Conservation (phyloP, 805 yeast species). For the Wickerhamomyces canadensis region DNA sequence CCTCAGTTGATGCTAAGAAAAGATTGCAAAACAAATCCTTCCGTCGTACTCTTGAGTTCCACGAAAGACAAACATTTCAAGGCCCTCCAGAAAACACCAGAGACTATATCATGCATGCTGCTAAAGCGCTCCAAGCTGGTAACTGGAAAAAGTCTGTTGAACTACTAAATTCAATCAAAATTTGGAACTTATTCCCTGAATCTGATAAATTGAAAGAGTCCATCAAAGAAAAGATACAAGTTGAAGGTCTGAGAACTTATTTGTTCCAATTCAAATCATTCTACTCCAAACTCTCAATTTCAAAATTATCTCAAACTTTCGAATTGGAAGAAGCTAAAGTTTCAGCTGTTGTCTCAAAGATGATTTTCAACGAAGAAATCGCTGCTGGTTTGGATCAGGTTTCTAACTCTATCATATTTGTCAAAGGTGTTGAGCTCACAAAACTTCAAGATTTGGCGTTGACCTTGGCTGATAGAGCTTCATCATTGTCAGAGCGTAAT, state of each 20-base stretch:
- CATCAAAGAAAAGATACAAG: constrained; percentile 74
- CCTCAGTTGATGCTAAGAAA: constrained; percentile 53
- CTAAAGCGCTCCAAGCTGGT: constrained; percentile 80
- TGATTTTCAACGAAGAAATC: constrained; percentile 76
- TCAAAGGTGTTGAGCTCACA: constrained; percentile 73
- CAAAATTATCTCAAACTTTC: constrained; percentile 60
- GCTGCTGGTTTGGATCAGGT: constrained; percentile 68
- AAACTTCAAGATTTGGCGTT: constrained; percentile 85
- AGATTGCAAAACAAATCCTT: constrained; percentile 72
- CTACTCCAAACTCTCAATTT: constrained; percentile 68
- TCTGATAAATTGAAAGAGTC: constrained; percentile 60
- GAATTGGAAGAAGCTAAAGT: constrained; percentile 54
- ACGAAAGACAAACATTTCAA: constrained; percentile 89
- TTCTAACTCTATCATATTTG: constrained; percentile 57
- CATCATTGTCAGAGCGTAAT: constrained; percentile 73
- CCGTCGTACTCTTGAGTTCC: constrained; percentile 85
- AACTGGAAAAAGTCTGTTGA: constrained; percentile 80
- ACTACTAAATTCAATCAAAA: constrained; percentile 68
- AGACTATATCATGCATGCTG: constrained; percentile 90
- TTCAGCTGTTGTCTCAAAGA: constrained; percentile 58
- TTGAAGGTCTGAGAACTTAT: constrained; percentile 90
- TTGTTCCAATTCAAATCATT: constrained; percentile 76
- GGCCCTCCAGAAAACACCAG: constrained; percentile 98
- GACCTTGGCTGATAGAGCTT: constrained; percentile 75
- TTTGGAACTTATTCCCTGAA: constrained; percentile 80